Conservation (phyloP, 2,329 filamentous ascomycete genomes). For the Penicillium sp. region DNA sequence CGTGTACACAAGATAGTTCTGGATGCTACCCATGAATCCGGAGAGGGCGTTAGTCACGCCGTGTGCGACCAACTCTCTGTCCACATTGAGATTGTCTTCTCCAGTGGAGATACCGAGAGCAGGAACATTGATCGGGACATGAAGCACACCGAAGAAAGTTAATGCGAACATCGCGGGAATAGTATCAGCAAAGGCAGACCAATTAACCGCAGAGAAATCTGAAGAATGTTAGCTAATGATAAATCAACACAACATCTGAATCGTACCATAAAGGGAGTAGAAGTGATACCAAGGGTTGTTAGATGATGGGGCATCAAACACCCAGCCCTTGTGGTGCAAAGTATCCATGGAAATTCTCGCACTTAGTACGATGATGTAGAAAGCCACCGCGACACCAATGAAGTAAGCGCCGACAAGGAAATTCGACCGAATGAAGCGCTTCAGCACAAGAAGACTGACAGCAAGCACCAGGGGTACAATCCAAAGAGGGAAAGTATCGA, state of each 20-base stretch:
- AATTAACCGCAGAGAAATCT: slow-evolving; percentile 81
- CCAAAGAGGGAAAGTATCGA: slow-evolving; percentile 80
- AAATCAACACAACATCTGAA: background rate
- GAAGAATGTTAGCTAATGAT: slow-evolving; percentile 7
- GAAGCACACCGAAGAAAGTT: slow-evolving; percentile 94
- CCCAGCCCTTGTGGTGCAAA: slow-evolving; percentile 76
- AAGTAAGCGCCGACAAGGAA: slow-evolving; percentile 88
- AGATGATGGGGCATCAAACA: slow-evolving; percentile 81
- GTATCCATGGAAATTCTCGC: slow-evolving; percentile 64
- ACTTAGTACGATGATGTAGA: slow-evolving; percentile 45
- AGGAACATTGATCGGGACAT: slow-evolving; percentile 97
- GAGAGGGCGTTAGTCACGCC: slow-evolving; percentile 91
- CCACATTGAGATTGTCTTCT: slow-evolving; percentile 87
- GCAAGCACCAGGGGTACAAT: slow-evolving; percentile 73
- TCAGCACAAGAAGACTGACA: slow-evolving; percentile 70
- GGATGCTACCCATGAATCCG: slow-evolving; percentile 80
- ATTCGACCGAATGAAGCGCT: slow-evolving; percentile 74
- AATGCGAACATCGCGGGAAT: slow-evolving; percentile 94
- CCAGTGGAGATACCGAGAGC: slow-evolving; percentile 85
- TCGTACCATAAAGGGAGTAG: slow-evolving; percentile 86
- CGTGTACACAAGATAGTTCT: slow-evolving; percentile 96
- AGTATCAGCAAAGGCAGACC: slow-evolving; percentile 76
- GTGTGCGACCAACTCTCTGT: slow-evolving; percentile 87
- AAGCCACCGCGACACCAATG: slow-evolving; percentile 68
- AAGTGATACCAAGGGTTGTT: slow-evolving; percentile 97